These are phyloP conservation scores for Xylariaceae sp. DNA, from an alignment of 2,329 filamentous ascomycete genomes.

Conservation along the genomic window DNA sequence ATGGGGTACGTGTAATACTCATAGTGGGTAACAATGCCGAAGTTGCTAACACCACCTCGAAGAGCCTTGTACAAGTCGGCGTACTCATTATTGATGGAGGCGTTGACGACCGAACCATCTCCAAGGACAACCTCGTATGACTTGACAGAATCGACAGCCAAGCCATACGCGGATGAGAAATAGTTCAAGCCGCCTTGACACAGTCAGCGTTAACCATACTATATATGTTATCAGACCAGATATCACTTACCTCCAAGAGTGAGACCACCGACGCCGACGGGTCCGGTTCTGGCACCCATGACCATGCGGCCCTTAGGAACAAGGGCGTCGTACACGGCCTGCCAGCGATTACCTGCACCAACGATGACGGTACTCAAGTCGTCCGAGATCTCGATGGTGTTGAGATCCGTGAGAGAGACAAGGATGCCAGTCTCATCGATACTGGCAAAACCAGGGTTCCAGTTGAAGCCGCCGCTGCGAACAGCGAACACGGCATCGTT, in stretches of 20 bases:
- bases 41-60: slow-evolving; percentile 26
- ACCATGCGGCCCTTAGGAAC: slow-evolving; percentile 23
- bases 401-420: background rate
- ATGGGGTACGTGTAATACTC: slow-evolving; percentile 24
- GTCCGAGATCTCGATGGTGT: background rate
- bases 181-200: slow-evolving; percentile 23
- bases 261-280: slow-evolving; percentile 30
- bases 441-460: slow-evolving; percentile 17
- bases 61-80: slow-evolving; percentile 31
- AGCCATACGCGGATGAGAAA: slow-evolving; percentile 29
- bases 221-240: slow-evolving; percentile 4
- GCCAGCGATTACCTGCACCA: slow-evolving; percentile 1
- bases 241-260: slow-evolving; percentile 30
- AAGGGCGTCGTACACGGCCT: background rate
- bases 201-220: slow-evolving; percentile 8
- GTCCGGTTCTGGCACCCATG: slow-evolving; percentile 28
- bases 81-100: slow-evolving; percentile 23
- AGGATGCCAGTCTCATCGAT: slow-evolving; percentile 12
- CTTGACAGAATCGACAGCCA: slow-evolving; percentile 23
- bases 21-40: slow-evolving; percentile 32
- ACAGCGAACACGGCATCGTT: slow-evolving; percentile 15
- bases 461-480: slow-evolving; percentile 18
- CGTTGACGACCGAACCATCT: slow-evolving; percentile 25
- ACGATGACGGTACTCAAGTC: background rate
- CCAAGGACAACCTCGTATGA: slow-evolving; percentile 27